Evolutionary conservation across 306 rosid species (phyloP).

Genomic region (Begonia masoniana): DNA sequence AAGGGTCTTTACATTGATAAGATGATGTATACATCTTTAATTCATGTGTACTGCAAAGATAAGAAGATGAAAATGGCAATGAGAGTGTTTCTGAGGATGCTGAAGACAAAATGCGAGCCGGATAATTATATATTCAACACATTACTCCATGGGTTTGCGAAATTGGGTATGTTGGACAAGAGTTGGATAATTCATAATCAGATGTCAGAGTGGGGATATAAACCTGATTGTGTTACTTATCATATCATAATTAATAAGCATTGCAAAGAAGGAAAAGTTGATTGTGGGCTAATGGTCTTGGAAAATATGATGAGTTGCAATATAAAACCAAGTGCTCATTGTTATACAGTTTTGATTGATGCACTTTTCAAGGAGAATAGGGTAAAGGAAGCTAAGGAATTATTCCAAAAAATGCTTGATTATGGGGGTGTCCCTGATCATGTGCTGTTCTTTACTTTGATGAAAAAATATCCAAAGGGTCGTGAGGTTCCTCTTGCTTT

Average conservation of each 20-base stretch:
- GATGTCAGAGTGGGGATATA: constrained; percentile 30
- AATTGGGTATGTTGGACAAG: constrained; percentile 22
- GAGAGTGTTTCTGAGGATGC: constrained; percentile 30
- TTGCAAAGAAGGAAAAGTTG: constrained; percentile 21
- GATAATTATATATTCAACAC: constrained; percentile 26
- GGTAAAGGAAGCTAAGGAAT: constrained; percentile 13
- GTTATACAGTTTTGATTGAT: constrained; percentile 25
- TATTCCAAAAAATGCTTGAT: constrained; percentile 16
- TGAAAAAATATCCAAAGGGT: constrained; percentile 16
- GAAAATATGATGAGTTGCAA: constrained; percentile 16
- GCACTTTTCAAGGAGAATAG: constrained; percentile 23
- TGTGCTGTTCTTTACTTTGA: constrained; percentile 22
- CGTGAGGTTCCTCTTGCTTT: constrained; percentile 23
- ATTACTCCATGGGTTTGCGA: constrained; percentile 27
- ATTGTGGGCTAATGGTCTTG: constrained; percentile 21
- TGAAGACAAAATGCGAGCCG: constrained; percentile 26
- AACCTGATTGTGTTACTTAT: constrained; percentile 23
- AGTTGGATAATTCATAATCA: constrained; percentile 22
- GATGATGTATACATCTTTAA: constrained; percentile 31
- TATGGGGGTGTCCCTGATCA: constrained; percentile 34
- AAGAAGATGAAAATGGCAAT: constrained; percentile 34
- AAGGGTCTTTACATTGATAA: constrained; percentile 22
- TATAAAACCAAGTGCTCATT: constrained; percentile 19
- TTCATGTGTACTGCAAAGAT: constrained; percentile 23
- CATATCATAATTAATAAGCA: constrained; percentile 24